phyloP scores from a whole-genome alignment of 2,329 filamentous ascomycete species.

The Stenocarpella maydis region DNA sequence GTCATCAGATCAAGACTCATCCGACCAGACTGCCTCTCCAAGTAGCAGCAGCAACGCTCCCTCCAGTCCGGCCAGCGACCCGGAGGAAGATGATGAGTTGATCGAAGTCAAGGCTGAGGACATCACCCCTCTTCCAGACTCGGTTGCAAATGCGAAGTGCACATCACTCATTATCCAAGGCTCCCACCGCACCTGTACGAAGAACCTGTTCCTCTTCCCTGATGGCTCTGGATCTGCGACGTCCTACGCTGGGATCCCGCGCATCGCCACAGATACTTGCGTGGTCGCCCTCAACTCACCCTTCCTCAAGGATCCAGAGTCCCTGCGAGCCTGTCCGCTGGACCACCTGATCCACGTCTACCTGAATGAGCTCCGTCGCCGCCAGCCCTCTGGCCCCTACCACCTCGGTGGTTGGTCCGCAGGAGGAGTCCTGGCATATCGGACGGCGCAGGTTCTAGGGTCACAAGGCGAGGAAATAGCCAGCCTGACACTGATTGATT shows the following conservation, averaged over 20 bases:
- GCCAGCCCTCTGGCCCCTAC: constrained; percentile 74
- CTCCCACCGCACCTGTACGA: constrained; percentile 55
- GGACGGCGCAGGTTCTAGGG: neutral
- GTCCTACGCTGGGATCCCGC: constrained; percentile 68
- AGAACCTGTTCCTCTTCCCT: constrained; percentile 60
- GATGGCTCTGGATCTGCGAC: constrained; percentile 68
- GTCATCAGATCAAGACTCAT: constrained; percentile 44
- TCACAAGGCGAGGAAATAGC: neutral
- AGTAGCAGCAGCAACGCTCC: constrained; percentile 38
- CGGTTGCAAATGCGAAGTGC: neutral
- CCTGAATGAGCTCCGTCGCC: constrained; percentile 73
- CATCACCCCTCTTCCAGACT: constrained; percentile 41
- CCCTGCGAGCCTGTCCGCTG: constrained; percentile 68
- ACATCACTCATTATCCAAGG: constrained; percentile 58
- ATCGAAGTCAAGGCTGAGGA: constrained; percentile 55
- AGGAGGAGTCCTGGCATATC: constrained; percentile 69
- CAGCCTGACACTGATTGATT: constrained; percentile 2
- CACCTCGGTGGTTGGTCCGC: constrained; percentile 77
- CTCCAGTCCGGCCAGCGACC: constrained; percentile 61
- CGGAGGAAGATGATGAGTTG: constrained; percentile 59
- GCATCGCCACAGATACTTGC: constrained; percentile 54
- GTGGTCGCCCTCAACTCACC: constrained; percentile 71
- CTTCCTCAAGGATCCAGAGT: constrained; percentile 73
- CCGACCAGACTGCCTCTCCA: constrained; percentile 42
- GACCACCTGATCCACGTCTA: constrained; percentile 70